Evolutionary conservation across 192 early-diverging fungal species (phyloP).

Genomic region (Coemansia sp.): DNA sequence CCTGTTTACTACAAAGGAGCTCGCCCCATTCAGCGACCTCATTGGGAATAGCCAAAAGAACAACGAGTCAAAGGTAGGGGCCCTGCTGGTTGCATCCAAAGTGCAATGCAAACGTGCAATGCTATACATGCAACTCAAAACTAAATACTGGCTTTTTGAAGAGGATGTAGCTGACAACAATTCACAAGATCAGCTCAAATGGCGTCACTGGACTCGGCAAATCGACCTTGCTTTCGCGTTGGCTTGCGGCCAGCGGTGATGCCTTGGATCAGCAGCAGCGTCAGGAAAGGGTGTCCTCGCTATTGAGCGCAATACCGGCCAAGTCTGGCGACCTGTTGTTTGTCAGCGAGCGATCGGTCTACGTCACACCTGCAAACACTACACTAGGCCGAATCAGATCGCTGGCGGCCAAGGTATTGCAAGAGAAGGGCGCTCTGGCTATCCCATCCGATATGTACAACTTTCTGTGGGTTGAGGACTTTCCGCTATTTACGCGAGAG

Average conservation of each 20-base stretch:
- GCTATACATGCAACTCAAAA: background rate
- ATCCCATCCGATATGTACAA: constrained; percentile 56
- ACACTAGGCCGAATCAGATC: constrained; percentile 62
- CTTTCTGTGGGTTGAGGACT: constrained; percentile 87
- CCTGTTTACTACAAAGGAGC: constrained; percentile 25
- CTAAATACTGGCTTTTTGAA: background rate
- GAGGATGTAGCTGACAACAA: constrained; percentile 29
- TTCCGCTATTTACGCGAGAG: constrained; percentile 82
- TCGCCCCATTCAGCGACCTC: constrained; percentile 22
- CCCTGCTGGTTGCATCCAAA: background rate
- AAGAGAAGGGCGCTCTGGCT: constrained; percentile 51
- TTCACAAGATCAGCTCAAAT: constrained; percentile 35
- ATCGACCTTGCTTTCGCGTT: constrained; percentile 37
- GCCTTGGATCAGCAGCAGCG: background rate
- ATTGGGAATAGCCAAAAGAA: constrained; percentile 34
- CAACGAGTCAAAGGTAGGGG: constrained; percentile 41
- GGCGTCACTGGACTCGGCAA: constrained; percentile 26
- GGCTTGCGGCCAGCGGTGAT: background rate
- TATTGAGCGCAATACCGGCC: constrained; percentile 20
- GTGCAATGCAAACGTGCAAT: background rate
- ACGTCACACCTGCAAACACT: constrained; percentile 55
- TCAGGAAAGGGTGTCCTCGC: background rate
- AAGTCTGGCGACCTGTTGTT: constrained; percentile 37
- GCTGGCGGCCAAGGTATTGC: constrained; percentile 53
- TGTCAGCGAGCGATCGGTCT: constrained; percentile 39